Percentiles rank a stretch among this genome's conserved stretches.
Conservation (phyloP, 768 basidiomycete genomes). For the Panellus pusillus region DNA sequence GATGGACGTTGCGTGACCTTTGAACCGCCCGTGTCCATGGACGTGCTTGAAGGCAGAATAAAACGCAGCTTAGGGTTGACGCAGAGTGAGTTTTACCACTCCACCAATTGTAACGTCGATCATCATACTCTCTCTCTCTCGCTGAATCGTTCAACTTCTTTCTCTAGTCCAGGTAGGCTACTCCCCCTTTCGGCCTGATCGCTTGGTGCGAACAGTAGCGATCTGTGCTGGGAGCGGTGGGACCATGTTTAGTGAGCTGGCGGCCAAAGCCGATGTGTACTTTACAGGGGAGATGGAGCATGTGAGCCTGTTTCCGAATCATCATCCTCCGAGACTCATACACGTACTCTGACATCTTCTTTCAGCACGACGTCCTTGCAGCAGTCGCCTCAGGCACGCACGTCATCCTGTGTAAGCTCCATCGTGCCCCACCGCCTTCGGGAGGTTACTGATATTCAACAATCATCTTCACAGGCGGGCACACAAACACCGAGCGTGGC, state of each 20-base stretch:
- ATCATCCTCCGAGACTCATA: not conserved
- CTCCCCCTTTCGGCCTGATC: conserved; percentile 33
- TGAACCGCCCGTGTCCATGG: conserved; percentile 54
- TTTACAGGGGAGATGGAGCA: conserved; percentile 94
- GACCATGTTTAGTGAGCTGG: conserved; percentile 62
- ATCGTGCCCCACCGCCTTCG: conserved; percentile 4
- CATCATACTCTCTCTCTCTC: no score
- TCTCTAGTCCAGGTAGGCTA: conserved; percentile 68
- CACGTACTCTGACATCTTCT: conserved; percentile 12
- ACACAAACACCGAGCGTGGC: conserved; percentile 94
- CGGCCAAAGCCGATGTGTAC: conserved; percentile 77
- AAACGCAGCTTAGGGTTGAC: conserved; percentile 64
- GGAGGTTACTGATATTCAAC: no score
- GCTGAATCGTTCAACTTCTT: not conserved
- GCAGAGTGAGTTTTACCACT: conserved; percentile 48
- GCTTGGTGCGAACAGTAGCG: conserved; percentile 62
- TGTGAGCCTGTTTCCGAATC: conserved; percentile 41
- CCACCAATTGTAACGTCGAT: conserved; percentile 5
- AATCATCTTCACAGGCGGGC: conserved; percentile 57
- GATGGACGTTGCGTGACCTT: conserved; percentile 71
- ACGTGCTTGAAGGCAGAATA: conserved; percentile 63
- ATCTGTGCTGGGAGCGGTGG: conserved; percentile 92
- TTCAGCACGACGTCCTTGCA: conserved; percentile 84
- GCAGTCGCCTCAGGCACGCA: conserved; percentile 73
- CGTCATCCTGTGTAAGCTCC: conserved; percentile 77